Conservation (phyloP, 2,329 filamentous ascomycete species). For the Fusarium nurragi region DNA sequence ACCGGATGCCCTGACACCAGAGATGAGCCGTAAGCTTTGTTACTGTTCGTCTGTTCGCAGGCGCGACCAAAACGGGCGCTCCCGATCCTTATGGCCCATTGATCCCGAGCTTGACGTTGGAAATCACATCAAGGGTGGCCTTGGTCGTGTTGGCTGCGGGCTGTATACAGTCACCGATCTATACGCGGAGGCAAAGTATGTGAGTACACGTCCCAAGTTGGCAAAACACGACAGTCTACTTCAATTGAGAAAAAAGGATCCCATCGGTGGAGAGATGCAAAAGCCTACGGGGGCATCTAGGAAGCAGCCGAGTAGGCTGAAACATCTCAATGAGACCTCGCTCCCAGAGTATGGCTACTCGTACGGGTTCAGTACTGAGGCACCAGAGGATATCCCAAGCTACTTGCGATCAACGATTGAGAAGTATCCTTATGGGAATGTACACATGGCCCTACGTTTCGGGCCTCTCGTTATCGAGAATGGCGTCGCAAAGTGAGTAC, state of each 20-base stretch:
- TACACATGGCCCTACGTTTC: conserved; percentile 51
- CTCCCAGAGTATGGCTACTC: conserved; percentile 35
- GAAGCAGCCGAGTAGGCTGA: conserved; percentile 1
- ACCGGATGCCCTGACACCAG: conserved; percentile 37
- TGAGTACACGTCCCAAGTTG: conserved; percentile 12
- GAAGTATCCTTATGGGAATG: conserved; percentile 47
- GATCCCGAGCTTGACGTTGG: neutral
- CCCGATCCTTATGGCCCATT: conserved; percentile 33
- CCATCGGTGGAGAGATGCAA: neutral
- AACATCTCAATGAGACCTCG: conserved; percentile 14
- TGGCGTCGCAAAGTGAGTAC: conserved; percentile 49
- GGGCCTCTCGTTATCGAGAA: conserved; percentile 54
- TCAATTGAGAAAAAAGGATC: conserved; percentile 5
- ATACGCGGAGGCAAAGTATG: conserved; percentile 42
- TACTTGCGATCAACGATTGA: conserved; percentile 43
- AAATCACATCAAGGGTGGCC: conserved; percentile 21
- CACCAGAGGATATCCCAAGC: conserved; percentile 40
- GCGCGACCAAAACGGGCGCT: conserved; percentile 30
- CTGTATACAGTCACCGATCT: conserved; percentile 23
- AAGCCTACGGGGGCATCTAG: neutral
- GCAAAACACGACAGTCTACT: conserved; percentile 17
- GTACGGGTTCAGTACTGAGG: conserved; percentile 22
- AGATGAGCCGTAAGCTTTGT: conserved; percentile 42
- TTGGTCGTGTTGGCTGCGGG: conserved; percentile 6
- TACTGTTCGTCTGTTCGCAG: conserved; percentile 34